Evolutionary conservation across 2,329 filamentous ascomycete species (phyloP).

Genomic region (Venturia aucupariae): DNA sequence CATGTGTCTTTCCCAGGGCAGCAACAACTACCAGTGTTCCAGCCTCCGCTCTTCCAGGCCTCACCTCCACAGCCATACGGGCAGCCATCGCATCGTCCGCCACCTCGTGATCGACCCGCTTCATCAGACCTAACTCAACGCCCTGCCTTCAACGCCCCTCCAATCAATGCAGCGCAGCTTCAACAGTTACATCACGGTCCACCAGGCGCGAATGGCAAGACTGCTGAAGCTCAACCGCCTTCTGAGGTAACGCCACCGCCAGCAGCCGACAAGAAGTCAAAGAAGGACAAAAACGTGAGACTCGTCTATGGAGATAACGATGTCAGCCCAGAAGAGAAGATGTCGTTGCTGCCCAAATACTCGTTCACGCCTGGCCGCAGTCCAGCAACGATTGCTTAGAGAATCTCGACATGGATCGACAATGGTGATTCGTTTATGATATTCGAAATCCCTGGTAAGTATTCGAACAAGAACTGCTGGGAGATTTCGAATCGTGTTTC

Average conservation of each 20-base stretch:
- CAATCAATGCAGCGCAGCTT: constrained; percentile 44
- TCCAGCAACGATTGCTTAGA: background rate
- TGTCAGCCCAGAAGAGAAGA: constrained; percentile 79
- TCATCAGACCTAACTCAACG: constrained; percentile 52
- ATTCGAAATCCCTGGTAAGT: background rate
- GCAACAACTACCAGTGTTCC: background rate
- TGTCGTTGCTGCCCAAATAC: constrained; percentile 71
- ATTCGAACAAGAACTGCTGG: too few species aligned
- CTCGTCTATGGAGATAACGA: constrained; percentile 78
- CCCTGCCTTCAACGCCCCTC: constrained; percentile 47
- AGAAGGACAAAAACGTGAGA: constrained; percentile 52
- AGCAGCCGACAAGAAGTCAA: constrained; percentile 51
- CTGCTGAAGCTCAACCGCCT: constrained; percentile 16
- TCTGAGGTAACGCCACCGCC: background rate
- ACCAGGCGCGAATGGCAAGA: constrained; percentile 25
- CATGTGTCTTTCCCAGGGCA: constrained; percentile 18
- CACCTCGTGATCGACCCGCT: constrained; percentile 45
- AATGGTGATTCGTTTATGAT: background rate
- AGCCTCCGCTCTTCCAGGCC: constrained; percentile 9
- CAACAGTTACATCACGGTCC: constrained; percentile 47
- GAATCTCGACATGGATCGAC: background rate
- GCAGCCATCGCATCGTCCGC: constrained; percentile 16
- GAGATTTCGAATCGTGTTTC: background rate
- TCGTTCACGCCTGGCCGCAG: constrained; percentile 45
- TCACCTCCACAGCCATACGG: constrained; percentile 7